Percentiles rank a stretch among this genome's conserved stretches.
Conservation (phyloP, 129 eudicot species). For the Cynara cardunculus region DNA sequence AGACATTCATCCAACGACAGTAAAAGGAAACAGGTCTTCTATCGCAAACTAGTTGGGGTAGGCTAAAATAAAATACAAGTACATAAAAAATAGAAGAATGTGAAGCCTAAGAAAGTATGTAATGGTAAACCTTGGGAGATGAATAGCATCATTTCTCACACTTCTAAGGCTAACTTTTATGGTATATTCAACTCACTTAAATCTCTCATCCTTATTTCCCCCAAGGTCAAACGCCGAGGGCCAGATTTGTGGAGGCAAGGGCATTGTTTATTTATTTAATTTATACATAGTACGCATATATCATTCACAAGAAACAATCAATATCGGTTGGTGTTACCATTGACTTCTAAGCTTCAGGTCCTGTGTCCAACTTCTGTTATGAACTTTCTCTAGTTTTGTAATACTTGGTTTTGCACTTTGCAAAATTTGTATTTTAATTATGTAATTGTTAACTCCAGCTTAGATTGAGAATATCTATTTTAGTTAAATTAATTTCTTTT, state of each 20-base stretch:
- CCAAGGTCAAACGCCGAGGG: background rate
- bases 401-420: no score
- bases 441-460: background rate
- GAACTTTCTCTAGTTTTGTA: no score
- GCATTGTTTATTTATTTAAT: no score
- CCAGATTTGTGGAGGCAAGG: background rate
- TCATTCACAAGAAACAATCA: no score
- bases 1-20: background rate
- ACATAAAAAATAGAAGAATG: background rate
- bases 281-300: no score
- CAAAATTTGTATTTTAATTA: background rate
- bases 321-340: no score
- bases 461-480: background rate
- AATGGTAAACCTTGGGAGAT: background rate
- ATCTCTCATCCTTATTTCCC: background rate
- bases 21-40: background rate
- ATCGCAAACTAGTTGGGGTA: background rate
- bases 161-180: background rate
- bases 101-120: background rate
- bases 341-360: no score
- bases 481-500: background rate
- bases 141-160: background rate
- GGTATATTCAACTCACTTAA: background rate
- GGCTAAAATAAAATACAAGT: background rate
- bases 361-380: no score